phyloP scores from a whole-genome alignment of 192 early-diverging fungal species.

The Backusella morwellensis region DNA sequence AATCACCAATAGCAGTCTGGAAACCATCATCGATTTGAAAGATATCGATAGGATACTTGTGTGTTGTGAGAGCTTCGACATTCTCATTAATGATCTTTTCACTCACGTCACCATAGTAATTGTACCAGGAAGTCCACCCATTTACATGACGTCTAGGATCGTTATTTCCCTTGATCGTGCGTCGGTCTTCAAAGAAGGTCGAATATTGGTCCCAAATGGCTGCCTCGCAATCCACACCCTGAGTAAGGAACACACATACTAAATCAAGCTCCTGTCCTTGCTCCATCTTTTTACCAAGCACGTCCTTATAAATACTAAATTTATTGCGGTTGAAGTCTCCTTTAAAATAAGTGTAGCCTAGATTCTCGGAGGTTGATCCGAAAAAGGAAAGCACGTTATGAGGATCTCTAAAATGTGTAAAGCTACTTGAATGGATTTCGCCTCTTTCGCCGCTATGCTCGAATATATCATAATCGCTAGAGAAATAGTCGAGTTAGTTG shows the following conservation, averaged over 20 bases:
- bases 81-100: constrained; percentile 42
- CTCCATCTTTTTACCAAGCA: constrained; percentile 35
- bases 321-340: constrained; percentile 33
- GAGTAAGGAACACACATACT: constrained; percentile 12
- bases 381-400: constrained; percentile 27
- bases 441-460: constrained; percentile 42
- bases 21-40: constrained; percentile 57
- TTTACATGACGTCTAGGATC: constrained; percentile 33
- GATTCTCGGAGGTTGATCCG: constrained; percentile 43
- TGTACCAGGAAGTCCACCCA: constrained; percentile 56
- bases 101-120: constrained; percentile 49
- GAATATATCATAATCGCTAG: constrained; percentile 41
- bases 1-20: constrained; percentile 48
- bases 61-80: constrained; percentile 15
- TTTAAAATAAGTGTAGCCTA: constrained; percentile 49
- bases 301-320: constrained; percentile 43
- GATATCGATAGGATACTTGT: constrained; percentile 44
- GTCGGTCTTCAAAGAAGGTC: constrained; percentile 27
- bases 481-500: not conserved
- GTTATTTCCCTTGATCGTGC: constrained; percentile 10
- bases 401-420: constrained; percentile 44
- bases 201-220: constrained; percentile 34
- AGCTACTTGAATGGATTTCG: constrained; percentile 44
- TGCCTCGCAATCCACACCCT: constrained; percentile 27
- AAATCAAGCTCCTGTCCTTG: constrained; percentile 2